Evolutionary conservation across 768 basidiomycete genomes (phyloP).

Genomic region (Suillus americanus): DNA sequence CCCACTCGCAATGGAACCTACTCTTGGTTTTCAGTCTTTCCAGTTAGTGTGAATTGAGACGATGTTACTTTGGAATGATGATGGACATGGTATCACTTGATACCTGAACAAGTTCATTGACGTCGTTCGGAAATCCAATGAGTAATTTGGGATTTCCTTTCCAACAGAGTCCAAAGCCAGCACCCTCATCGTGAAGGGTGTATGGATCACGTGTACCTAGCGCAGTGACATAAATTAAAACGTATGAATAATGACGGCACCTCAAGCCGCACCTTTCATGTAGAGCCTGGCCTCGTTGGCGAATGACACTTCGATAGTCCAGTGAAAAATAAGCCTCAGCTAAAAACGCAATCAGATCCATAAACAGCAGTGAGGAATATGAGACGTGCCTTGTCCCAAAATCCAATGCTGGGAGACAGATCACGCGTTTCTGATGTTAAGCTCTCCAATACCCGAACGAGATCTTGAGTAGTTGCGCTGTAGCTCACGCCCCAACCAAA

Average conservation of each 20-base stretch:
- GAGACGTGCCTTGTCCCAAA: conserved; percentile 85
- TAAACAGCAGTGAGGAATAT: conserved; percentile 1
- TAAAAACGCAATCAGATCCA: conserved; percentile 26
- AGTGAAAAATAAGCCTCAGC: conserved; percentile 82
- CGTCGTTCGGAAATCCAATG: conserved; percentile 68
- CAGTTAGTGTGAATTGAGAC: neutral
- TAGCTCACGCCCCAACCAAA: conserved; percentile 92
- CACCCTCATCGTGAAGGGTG: conserved; percentile 62
- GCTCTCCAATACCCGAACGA: conserved; percentile 81
- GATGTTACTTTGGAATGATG: conserved; percentile 74
- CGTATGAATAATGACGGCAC: neutral
- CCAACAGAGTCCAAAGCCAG: conserved; percentile 89
- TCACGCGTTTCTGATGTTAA: conserved; percentile 78
- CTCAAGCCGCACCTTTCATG: conserved; percentile 68
- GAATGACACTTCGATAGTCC: conserved; percentile 71
- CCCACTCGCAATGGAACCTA: conserved; percentile 2
- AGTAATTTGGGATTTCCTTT: conserved; percentile 68
- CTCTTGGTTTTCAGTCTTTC: neutral
- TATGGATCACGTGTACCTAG: conserved; percentile 85
- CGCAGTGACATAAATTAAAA: neutral
- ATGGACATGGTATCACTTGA: conserved; percentile 78
- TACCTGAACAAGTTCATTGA: conserved; percentile 81
- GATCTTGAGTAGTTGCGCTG: conserved; percentile 80
- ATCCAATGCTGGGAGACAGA: conserved; percentile 79
- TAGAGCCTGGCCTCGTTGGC: conserved; percentile 71